These are phyloP conservation scores for Aurantiochytrium sp. DNA, from an alignment of 108 stramenopile species.

Conservation along the genomic window DNA sequence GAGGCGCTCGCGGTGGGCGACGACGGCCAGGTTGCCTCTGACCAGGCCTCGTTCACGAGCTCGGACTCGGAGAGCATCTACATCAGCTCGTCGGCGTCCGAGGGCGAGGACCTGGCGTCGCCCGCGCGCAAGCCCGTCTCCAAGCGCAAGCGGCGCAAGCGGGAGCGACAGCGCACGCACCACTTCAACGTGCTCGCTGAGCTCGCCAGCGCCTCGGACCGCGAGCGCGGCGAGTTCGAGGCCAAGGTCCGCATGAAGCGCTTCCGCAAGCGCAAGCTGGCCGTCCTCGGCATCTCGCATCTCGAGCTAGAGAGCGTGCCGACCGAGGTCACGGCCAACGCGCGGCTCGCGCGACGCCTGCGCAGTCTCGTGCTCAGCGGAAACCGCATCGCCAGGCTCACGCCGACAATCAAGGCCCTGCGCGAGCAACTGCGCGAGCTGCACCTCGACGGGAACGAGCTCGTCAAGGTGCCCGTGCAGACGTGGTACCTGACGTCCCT, in stretches of 20 bases:
- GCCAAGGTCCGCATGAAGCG: neutral
- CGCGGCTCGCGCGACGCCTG: neutral
- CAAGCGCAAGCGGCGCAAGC: conserved; percentile 12
- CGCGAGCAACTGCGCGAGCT: neutral
- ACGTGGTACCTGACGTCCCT: neutral
- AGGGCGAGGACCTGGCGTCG: neutral
- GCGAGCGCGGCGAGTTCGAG: neutral
- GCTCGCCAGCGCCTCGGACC: neutral
- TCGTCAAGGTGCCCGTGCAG: neutral
- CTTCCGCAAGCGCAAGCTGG: neutral
- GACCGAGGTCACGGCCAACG: neutral
- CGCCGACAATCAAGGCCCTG: neutral
- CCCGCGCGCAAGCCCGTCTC: too few species aligned
- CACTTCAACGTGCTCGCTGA: neutral
- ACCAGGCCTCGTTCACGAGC: neutral
- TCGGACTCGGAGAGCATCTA: neutral
- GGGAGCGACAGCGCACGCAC: neutral
- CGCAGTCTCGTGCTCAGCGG: neutral
- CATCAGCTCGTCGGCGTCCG: neutral
- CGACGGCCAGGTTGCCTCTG: neutral
- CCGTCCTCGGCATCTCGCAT: neutral
- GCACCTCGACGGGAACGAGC: neutral
- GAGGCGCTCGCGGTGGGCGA: neutral
- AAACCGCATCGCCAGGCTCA: neutral
- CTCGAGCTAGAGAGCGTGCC: neutral